phyloP scores from a whole-genome alignment of 768 basidiomycete species.

The Neoboletus subvelutipes region DNA sequence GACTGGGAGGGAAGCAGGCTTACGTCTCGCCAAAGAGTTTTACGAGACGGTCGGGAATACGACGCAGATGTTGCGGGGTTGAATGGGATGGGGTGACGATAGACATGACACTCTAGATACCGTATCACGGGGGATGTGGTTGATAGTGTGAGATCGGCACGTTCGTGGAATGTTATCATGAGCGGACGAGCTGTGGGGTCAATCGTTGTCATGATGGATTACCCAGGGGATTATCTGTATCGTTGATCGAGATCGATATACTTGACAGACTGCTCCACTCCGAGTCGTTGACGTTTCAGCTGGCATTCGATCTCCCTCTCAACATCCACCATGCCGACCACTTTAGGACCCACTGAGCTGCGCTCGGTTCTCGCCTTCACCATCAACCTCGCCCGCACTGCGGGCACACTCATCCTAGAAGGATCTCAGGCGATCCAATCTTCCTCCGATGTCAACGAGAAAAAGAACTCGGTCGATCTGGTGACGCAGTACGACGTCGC shows the following conservation, averaged over 20 bases:
- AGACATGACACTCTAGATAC: conserved; percentile 1
- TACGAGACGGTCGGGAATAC: conserved; percentile 75
- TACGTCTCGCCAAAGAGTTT: conserved; percentile 78
- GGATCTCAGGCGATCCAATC: conserved; percentile 73
- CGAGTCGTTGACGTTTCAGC: background rate
- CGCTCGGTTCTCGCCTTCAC: conserved; percentile 67
- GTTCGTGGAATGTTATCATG: conserved; percentile 1
- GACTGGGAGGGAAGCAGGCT: conserved; percentile 64
- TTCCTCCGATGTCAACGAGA: conserved; percentile 64
- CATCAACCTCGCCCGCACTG: conserved; percentile 65
- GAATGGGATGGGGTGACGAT: background rate
- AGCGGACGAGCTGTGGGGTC: background rate
- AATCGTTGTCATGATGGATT: background rate
- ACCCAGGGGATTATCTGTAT: no score
- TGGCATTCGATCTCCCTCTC: background rate
- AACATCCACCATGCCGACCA: conserved; percentile 30
- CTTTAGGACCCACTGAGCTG: conserved; percentile 45
- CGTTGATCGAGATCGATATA: background rate
- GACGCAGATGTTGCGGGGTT: conserved; percentile 40
- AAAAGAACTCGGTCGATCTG: conserved; percentile 92
- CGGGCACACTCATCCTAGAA: conserved; percentile 73
- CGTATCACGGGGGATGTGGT: background rate
- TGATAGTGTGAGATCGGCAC: background rate
- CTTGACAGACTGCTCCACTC: background rate
- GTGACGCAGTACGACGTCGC: conserved; percentile 94